Evolutionary conservation across 805 yeast species (phyloP).

Genomic region (Helenozyma rhizophorensis): DNA sequence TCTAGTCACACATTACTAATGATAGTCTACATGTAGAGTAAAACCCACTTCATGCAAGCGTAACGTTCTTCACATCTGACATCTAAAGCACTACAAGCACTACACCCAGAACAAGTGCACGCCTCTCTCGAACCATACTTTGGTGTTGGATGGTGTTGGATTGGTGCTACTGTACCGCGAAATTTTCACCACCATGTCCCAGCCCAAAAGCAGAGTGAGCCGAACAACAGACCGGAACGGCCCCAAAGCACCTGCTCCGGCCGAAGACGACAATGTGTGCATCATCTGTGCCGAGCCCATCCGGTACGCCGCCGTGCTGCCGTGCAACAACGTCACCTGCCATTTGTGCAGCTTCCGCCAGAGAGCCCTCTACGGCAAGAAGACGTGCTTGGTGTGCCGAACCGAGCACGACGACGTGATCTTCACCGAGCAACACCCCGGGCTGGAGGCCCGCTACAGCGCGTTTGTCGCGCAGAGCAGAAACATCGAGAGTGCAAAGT

Average conservation of each 20-base stretch:
- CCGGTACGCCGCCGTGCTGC: constrained; percentile 61
- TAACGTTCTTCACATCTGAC: too few relatives aligned
- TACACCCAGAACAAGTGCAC: too few relatives aligned
- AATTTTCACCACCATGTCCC: too few relatives aligned
- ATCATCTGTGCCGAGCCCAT: constrained; percentile 80
- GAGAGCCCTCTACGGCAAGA: constrained; percentile 71
- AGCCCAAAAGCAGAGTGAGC: too few relatives aligned
- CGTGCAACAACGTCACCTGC: constrained; percentile 84
- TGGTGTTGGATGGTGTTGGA: too few relatives aligned
- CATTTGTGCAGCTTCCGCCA: constrained; percentile 79
- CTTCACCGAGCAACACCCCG: constrained; percentile 52
- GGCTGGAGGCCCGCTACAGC: constrained; percentile 26
- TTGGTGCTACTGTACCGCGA: too few relatives aligned
- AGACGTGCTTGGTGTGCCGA: constrained; percentile 80
- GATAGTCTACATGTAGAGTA: too few relatives aligned
- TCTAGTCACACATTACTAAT: too few relatives aligned
- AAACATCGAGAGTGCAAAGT: constrained; percentile 36
- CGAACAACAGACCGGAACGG: too few relatives aligned
- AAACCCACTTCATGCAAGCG: too few relatives aligned
- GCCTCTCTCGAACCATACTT: too few relatives aligned
- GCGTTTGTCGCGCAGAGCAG: constrained; percentile 33
- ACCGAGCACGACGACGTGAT: constrained; percentile 56
- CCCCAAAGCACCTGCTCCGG: not conserved
- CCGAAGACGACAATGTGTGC: constrained; percentile 49
- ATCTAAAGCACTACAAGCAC: too few relatives aligned